These are phyloP conservation scores for Trifolium pratense DNA, from an alignment of 306 rosid species.

Conservation along the genomic window DNA sequence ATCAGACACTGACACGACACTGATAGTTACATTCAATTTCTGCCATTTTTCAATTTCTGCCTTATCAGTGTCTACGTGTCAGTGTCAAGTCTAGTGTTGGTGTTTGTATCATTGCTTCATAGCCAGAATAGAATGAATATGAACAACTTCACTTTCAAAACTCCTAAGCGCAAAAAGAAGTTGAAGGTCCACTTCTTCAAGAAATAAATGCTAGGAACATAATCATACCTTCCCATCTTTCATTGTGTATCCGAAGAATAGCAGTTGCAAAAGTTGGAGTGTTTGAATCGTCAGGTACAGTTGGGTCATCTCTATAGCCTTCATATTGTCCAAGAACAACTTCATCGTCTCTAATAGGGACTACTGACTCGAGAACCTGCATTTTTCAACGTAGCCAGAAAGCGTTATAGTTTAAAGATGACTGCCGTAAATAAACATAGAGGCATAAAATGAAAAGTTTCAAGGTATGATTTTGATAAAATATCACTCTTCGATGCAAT, in stretches of 20 bases:
- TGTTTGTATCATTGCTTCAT: not conserved
- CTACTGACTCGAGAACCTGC: slow-evolving; percentile 91
- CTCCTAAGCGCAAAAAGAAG: not conserved
- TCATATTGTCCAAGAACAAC: slow-evolving; percentile 96
- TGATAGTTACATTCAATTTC: not conserved
- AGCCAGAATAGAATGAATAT: slow-evolving; percentile 3
- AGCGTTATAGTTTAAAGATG: slow-evolving; percentile 1
- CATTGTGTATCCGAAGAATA: slow-evolving; percentile 83
- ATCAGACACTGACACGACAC: not conserved
- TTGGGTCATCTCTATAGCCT: slow-evolving; percentile 92
- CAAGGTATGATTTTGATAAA: not conserved
- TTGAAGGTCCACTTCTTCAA: not conserved
- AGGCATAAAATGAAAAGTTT: not conserved
- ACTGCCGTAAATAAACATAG: slow-evolving; percentile 23
- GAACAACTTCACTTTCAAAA: slow-evolving; percentile 19
- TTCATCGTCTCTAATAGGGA: slow-evolving; percentile 84
- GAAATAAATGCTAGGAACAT: slow-evolving; percentile 18
- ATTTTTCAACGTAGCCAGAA: slow-evolving; percentile 39
- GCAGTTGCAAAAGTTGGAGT: slow-evolving; percentile 95
- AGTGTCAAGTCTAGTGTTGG: not conserved
- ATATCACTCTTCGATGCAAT: too few species aligned
- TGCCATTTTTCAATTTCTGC: not conserved
- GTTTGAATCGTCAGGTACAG: slow-evolving; percentile 90
- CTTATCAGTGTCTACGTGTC: not conserved
- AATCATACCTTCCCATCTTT: slow-evolving; percentile 94